Evolutionary conservation across 805 yeast genomes (phyloP).

Genomic region (Wickerhamiella galacta): DNA sequence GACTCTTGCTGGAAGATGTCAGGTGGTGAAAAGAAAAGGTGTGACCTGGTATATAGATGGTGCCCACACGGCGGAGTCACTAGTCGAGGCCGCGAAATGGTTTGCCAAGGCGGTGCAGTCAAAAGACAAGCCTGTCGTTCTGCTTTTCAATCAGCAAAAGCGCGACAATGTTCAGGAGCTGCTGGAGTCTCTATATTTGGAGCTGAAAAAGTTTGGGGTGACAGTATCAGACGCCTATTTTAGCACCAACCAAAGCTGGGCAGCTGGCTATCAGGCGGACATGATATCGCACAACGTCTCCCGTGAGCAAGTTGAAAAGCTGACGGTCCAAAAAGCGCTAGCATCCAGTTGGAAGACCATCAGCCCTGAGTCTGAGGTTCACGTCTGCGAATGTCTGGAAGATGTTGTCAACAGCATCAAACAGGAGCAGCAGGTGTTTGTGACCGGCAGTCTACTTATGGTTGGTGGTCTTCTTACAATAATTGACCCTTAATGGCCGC

Average conservation of each 20-base stretch:
- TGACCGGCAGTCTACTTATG: conserved; percentile 82
- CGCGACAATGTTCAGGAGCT: conserved; percentile 59
- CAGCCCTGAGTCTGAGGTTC: conserved; percentile 21
- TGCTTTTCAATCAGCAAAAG: conserved; percentile 87
- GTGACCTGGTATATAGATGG: conserved; percentile 85
- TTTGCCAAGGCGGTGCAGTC: conserved; percentile 23
- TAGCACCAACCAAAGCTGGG: conserved; percentile 86
- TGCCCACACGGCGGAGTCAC: conserved; percentile 85
- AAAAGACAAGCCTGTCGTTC: conserved; percentile 22
- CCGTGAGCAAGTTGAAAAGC: conserved; percentile 56
- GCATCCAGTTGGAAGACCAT: conserved; percentile 54
- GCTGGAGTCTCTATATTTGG: conserved; percentile 26
- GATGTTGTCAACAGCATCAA: conserved; percentile 43
- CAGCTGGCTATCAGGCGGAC: conserved; percentile 62
- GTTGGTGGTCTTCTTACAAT: conserved; percentile 91
- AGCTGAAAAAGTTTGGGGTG: conserved; percentile 18
- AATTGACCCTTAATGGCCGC: conserved; percentile 29
- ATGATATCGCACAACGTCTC: conserved; percentile 75
- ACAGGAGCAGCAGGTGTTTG: conserved; percentile 47
- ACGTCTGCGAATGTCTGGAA: conserved; percentile 61
- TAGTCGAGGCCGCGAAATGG: conserved; percentile 74
- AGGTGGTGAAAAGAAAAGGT: conserved; percentile 34
- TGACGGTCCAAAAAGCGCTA: conserved; percentile 63
- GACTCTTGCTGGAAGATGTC: conserved; percentile 94
- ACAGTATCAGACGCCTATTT: conserved; percentile 33